Percentiles rank a stretch among this genome's conserved stretches.
phyloP scores from a whole-genome alignment of 768 basidiomycete genomes.

The Pluteus cervinus region DNA sequence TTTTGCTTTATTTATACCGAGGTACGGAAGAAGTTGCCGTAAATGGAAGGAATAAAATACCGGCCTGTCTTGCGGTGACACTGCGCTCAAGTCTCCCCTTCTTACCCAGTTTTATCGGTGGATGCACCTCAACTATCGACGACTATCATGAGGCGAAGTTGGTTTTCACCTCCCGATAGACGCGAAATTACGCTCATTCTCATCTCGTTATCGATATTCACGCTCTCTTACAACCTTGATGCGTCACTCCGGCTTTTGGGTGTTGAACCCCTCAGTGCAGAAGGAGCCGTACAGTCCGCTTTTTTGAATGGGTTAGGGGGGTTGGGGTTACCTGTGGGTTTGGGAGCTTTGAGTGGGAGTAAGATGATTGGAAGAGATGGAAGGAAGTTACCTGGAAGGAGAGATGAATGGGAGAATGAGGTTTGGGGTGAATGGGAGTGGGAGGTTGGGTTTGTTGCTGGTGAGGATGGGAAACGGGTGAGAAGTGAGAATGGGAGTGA shows the following conservation, averaged over 20 bases:
- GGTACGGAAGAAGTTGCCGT: no score
- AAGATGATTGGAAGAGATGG: conserved; percentile 38
- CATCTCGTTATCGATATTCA: conserved; percentile 57
- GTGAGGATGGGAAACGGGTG: conserved; percentile 44
- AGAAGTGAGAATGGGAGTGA: conserved; percentile 50
- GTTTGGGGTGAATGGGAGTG: conserved; percentile 69
- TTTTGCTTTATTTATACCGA: no score
- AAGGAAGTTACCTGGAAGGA: conserved; percentile 42
- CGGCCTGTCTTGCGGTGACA: no score
- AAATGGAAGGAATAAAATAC: no score
- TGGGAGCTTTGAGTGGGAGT: conserved; percentile 33
- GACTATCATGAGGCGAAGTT: no score
- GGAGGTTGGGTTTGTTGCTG: conserved; percentile 54
- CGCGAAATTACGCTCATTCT: conserved; percentile 70
- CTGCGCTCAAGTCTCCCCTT: no score
- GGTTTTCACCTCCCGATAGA: conserved; percentile 62
- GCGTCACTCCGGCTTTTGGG: conserved; percentile 49
- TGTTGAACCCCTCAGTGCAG: conserved; percentile 33
- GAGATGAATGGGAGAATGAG: conserved; percentile 52
- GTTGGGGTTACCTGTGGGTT: no score
- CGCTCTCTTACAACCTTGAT: conserved; percentile 73
- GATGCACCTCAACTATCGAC: no score
- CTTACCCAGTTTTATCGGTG: no score
- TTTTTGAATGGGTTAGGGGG: no score
- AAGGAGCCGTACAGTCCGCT: conserved; percentile 28